Evolutionary conservation across 768 basidiomycete genomes (phyloP).

Genomic region (Sistotremastrum niveocremeum): DNA sequence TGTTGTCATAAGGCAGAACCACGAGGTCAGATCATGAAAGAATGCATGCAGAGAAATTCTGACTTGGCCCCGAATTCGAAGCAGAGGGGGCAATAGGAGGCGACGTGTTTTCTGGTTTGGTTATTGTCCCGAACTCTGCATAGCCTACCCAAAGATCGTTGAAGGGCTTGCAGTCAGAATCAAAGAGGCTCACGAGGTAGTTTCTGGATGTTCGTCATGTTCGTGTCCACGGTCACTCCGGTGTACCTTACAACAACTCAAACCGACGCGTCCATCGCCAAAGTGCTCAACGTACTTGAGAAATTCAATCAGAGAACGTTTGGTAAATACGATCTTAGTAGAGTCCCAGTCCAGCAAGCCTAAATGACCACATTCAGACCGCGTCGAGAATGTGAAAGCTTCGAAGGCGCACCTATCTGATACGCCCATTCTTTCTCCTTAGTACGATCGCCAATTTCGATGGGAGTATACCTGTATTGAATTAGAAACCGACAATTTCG

Average conservation of each 20-base stretch:
- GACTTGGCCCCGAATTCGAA: too few relatives aligned
- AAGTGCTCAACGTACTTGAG: slow-evolving; percentile 38
- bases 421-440: slow-evolving; percentile 66
- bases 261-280: neutral
- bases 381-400: neutral
- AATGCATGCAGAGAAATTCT: too few relatives aligned
- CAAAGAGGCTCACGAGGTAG: slow-evolving; percentile 43
- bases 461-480: slow-evolving; percentile 40
- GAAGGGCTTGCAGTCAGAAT: slow-evolving; percentile 1
- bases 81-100: too few relatives aligned
- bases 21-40: too few relatives aligned
- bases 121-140: slow-evolving; percentile 7
- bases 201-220: slow-evolving; percentile 60
- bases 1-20: neutral
- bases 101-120: too few relatives aligned
- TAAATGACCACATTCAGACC: slow-evolving; percentile 12
- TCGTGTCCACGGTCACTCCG: slow-evolving; percentile 64
- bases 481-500: neutral
- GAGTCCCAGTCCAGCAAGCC: slow-evolving; percentile 75
- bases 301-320: slow-evolving; percentile 63
- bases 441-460: slow-evolving; percentile 39
- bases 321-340: slow-evolving; percentile 67
- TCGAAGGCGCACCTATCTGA: slow-evolving; percentile 37
- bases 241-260: slow-evolving; percentile 36
- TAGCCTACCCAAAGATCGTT: slow-evolving; percentile 5